Evolutionary conservation across 2,329 filamentous ascomycete species (phyloP).

Genomic region (Cytospora paraplurivora): DNA sequence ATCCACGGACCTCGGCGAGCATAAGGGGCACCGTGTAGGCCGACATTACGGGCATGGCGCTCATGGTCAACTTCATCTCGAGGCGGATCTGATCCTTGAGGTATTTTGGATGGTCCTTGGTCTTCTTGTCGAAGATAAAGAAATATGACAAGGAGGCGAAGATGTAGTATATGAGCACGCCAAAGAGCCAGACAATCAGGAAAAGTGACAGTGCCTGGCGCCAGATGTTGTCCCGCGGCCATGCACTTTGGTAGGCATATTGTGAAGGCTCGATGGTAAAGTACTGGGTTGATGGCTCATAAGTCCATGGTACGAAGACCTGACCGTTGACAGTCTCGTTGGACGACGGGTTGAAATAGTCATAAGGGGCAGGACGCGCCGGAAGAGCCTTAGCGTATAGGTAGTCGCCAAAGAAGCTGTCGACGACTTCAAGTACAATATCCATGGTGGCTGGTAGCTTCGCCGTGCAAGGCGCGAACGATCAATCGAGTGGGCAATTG

Average conservation of each 20-base stretch:
- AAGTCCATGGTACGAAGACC: slow-evolving; percentile 64
- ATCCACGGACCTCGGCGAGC: slow-evolving; percentile 79
- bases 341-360: slow-evolving; percentile 51
- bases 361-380: slow-evolving; percentile 53
- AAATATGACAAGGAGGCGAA: slow-evolving; percentile 82
- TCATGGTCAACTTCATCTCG: slow-evolving; percentile 80
- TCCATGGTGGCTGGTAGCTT: slow-evolving; percentile 66
- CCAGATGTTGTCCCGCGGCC: slow-evolving; percentile 74
- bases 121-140: slow-evolving; percentile 90
- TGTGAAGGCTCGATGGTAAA: slow-evolving; percentile 70
- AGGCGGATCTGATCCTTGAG: slow-evolving; percentile 88
- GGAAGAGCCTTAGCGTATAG: slow-evolving; percentile 75
- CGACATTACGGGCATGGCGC: slow-evolving; percentile 79
- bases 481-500: background rate
- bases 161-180: slow-evolving; percentile 79
- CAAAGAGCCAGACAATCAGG: slow-evolving; percentile 87
- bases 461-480: background rate
- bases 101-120: slow-evolving; percentile 87
- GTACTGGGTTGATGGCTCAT: slow-evolving; percentile 71
- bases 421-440: slow-evolving; percentile 82
- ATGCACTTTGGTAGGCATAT: slow-evolving; percentile 78
- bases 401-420: slow-evolving; percentile 80
- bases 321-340: slow-evolving; percentile 54
- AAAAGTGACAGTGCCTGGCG: slow-evolving; percentile 78
- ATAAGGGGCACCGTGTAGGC: slow-evolving; percentile 80